Base-by-base conservation (phyloP, 805 yeast species). In the Kregervanrija delftensis region DNA sequence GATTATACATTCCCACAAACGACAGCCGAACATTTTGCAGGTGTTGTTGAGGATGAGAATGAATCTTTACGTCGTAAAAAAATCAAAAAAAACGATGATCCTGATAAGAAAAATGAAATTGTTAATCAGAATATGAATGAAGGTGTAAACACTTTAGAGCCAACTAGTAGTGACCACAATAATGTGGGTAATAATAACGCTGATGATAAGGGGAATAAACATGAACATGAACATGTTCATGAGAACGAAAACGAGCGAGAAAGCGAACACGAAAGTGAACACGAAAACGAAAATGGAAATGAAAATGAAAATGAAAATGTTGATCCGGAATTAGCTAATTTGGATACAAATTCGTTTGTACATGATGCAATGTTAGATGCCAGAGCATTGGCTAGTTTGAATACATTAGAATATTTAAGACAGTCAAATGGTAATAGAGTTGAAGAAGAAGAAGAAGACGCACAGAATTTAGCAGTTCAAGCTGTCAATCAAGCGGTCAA, bases 361-460 rank as follows among this genome's bases (percentile, higher is more conserved):
- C 79, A 81, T 47, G 86, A 82, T 39, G 86, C 86, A 1, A 79
- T 83, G 39, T 67, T 80, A 49, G 86, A 82, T 53, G 86, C 87
- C 0, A 71, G 82, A 42, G 78, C 81, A 36, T 67, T 82, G 46
- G 81, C 83, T 15, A 70, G 68, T 50, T 57, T 73, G 15, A 64
- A 67, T 5, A 50, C 57, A 2, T 52, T 64, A 32, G 64, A 59
- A 22, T 61, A 61, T 46, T 42, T 62, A 31, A 46, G 63, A 33
- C 63, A 59, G 35, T 59, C 54, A 10, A 44, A 17, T 50, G 45
- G 12, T 41, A 52, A 13, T 11, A 56, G 52, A 8, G 61, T 50
- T 34, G 58, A 53, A 31, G 63, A 58, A 39, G 66, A 58, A 39
- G 66, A 22, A 22, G 28, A 22, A 22, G 28, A 22, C 6, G 28